These are phyloP conservation scores for Trypanosoma melophagium DNA, from an alignment of 208 protist genomes.

Conservation along the genomic window DNA sequence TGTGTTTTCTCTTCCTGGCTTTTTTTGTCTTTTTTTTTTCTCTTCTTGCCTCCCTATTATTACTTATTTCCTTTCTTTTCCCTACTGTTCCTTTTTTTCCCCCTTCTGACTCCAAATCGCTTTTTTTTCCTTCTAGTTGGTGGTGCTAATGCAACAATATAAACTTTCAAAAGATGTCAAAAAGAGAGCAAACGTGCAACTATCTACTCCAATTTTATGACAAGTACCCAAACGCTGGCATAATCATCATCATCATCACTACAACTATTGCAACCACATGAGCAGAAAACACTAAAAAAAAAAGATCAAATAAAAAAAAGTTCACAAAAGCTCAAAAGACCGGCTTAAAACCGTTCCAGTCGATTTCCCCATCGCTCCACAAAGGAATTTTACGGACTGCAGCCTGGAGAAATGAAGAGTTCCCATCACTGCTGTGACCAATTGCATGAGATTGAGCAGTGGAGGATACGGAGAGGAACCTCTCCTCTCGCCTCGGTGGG, in stretches of 20 bases:
- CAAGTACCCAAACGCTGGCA: too few relatives aligned
- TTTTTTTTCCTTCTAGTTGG: background rate
- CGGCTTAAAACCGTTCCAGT: slow-evolving; percentile 68
- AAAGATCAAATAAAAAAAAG: slow-evolving; percentile 19
- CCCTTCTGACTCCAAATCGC: background rate
- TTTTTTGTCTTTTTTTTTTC: slow-evolving; percentile 1
- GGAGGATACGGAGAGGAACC: slow-evolving; percentile 42
- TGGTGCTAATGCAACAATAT: background rate
- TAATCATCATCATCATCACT: too few relatives aligned
- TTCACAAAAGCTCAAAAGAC: slow-evolving; percentile 27
- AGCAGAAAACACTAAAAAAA: slow-evolving; percentile 8
- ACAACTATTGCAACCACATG: slow-evolving; percentile 12
- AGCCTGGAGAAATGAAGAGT: slow-evolving; percentile 43
- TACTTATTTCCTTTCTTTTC: slow-evolving; percentile 12
- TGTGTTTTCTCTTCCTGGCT: background rate
- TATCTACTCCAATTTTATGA: too few relatives aligned
- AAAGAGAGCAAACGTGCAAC: background rate
- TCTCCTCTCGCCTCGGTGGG: slow-evolving; percentile 50
- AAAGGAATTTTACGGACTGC: slow-evolving; percentile 53
- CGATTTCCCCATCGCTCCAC: slow-evolving; percentile 48
- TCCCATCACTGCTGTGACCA: slow-evolving; percentile 11
- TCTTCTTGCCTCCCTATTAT: background rate
- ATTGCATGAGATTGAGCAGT: slow-evolving; percentile 21
- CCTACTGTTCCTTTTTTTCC: background rate
- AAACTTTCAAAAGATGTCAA: background rate